A percentile compares a stretch with the other conserved stretches of the same genome.
Conservation (phyloP, 148 eudicot genomes). For the Cornus controversa region DNA sequence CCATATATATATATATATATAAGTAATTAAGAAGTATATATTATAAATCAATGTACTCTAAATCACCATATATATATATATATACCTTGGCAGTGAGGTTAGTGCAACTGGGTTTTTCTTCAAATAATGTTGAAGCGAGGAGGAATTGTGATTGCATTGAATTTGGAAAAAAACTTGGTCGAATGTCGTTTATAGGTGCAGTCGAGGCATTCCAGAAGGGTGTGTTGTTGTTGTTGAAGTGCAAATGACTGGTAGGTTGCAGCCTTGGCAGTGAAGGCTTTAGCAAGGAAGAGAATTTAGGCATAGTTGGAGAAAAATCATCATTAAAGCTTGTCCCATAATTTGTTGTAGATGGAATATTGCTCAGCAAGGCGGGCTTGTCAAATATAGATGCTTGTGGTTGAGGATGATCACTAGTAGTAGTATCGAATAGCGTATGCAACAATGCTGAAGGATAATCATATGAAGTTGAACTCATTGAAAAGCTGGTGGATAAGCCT, state of each 20-base stretch:
- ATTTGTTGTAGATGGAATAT: slow-evolving; percentile 8
- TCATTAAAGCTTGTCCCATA: slow-evolving; percentile 20
- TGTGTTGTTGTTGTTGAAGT: slow-evolving; percentile 13
- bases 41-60: background rate
- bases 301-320: slow-evolving; percentile 19
- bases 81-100: slow-evolving; percentile 43
- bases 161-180: slow-evolving; percentile 31
- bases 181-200: slow-evolving; percentile 22
- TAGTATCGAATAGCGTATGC: slow-evolving; percentile 43
- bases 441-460: slow-evolving; percentile 41
- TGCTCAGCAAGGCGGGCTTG: slow-evolving; percentile 17
- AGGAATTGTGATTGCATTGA: slow-evolving; percentile 31
- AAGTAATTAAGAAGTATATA: background rate
- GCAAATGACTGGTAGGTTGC: slow-evolving; percentile 11
- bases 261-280: slow-evolving; percentile 27
- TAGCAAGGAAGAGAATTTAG: slow-evolving; percentile 18
- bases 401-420: slow-evolving; percentile 8
- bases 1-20: no score
- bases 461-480: slow-evolving; percentile 34
- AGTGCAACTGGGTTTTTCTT: slow-evolving; percentile 23
- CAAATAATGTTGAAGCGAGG: slow-evolving; percentile 15
- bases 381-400: slow-evolving; percentile 26
- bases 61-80: background rate
- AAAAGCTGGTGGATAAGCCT: slow-evolving; percentile 25
- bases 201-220: slow-evolving; percentile 26